phyloP scores from a whole-genome alignment of 352 stramenopile genomes.

The Globisporangium cederbergense region DNA sequence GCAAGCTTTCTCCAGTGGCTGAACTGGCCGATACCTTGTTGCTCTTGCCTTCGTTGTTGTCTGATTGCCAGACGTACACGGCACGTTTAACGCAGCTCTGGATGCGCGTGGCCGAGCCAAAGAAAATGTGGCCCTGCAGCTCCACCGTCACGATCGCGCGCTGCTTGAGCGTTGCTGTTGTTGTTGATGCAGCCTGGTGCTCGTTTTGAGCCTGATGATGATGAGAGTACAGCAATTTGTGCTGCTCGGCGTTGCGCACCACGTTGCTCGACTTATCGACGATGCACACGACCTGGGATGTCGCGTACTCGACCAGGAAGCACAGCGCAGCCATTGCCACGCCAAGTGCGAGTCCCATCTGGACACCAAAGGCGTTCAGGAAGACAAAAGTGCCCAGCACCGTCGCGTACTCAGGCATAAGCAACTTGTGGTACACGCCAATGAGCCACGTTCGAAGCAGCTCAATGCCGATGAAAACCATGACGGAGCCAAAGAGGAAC shows the following conservation, averaged over 20 bases:
- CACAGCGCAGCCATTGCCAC: slow-evolving; percentile 63
- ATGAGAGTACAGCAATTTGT: slow-evolving; percentile 40
- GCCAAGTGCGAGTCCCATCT: slow-evolving; percentile 71
- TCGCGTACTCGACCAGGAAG: slow-evolving; percentile 81
- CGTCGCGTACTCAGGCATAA: slow-evolving; percentile 86
- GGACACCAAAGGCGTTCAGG: slow-evolving; percentile 89
- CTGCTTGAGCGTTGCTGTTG: slow-evolving; percentile 22
- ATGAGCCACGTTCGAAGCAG: slow-evolving; percentile 87
- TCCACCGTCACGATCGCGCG: slow-evolving; percentile 64
- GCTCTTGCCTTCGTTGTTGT: not conserved
- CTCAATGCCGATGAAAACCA: slow-evolving; percentile 96
- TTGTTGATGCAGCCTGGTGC: slow-evolving; percentile 2
- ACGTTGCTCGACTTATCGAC: slow-evolving; percentile 65
- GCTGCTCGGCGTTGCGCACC: slow-evolving; percentile 59
- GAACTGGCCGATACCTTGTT: not conserved
- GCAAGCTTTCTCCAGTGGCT: slow-evolving; percentile 21
- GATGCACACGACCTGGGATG: slow-evolving; percentile 49
- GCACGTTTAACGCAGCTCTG: slow-evolving; percentile 63
- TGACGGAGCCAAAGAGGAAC: slow-evolving; percentile 96
- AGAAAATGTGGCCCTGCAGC: slow-evolving; percentile 76
- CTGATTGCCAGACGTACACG: slow-evolving; percentile 39
- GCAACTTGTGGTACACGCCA: slow-evolving; percentile 54
- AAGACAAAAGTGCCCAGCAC: slow-evolving; percentile 89
- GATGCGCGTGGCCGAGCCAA: slow-evolving; percentile 67
- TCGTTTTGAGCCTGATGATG: slow-evolving; percentile 8